A percentile compares a stretch with the other conserved stretches of the same genome.
phyloP scores from a whole-genome alignment of 2,329 filamentous ascomycete genomes.

The Cryphonectria parasitica region DNA sequence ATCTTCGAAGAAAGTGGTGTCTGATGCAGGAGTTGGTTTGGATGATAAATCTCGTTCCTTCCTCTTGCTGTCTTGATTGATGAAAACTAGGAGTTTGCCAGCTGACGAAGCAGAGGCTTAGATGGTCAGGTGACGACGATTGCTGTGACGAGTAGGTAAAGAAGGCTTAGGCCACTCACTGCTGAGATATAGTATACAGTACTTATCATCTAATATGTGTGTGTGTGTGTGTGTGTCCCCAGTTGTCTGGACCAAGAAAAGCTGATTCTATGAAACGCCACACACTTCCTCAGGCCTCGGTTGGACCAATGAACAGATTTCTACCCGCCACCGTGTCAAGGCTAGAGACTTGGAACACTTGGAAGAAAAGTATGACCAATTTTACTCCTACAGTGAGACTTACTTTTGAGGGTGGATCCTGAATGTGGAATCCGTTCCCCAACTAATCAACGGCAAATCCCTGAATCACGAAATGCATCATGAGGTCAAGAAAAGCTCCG shows the following conservation, averaged over 20 bases:
- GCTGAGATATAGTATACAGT: not conserved
- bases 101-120: not conserved
- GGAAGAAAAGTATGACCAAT: slow-evolving; percentile 21
- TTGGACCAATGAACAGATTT: slow-evolving; percentile 14
- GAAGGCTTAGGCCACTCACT: not conserved
- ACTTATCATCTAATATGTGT: not conserved
- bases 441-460: slow-evolving; percentile 7
- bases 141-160: not conserved
- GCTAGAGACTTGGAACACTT: not conserved
- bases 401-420: slow-evolving; percentile 27
- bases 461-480: slow-evolving; percentile 18
- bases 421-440: slow-evolving; percentile 21
- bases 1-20: not conserved
- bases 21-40: not conserved
- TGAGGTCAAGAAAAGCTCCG: not conserved
- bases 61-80: not conserved
- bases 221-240: not conserved
- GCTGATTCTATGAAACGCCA: slow-evolving; percentile 25
- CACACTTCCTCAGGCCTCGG: slow-evolving; percentile 20
- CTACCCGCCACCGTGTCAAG: slow-evolving; percentile 15
- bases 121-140: not conserved
- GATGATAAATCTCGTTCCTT: slow-evolving; percentile 4
- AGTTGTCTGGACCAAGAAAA: slow-evolving; percentile 11
- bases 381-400: slow-evolving; percentile 23
- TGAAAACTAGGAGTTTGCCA: not conserved